phyloP scores from a whole-genome alignment of 2,329 filamentous ascomycete species.

The Pseudohalonectria lignicola region DNA sequence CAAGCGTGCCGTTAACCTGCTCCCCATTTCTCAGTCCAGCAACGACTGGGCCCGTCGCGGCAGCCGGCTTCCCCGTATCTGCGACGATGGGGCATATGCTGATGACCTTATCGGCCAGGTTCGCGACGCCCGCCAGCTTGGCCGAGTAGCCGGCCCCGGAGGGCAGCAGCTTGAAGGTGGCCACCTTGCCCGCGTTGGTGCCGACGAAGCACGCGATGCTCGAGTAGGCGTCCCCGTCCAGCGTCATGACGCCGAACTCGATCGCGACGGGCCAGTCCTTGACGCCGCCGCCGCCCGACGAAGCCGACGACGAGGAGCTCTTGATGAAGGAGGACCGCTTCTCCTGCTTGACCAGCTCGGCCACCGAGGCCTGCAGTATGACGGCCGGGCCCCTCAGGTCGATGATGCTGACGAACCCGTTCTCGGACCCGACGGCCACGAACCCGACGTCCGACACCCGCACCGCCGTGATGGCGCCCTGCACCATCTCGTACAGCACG shows the following conservation, averaged over 20 bases:
- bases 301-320: conserved; percentile 31
- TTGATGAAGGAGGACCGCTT: conserved; percentile 65
- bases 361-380: conserved; percentile 64
- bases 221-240: conserved; percentile 91
- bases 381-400: conserved; percentile 81
- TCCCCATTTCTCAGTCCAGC: conserved; percentile 64
- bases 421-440: conserved; percentile 74
- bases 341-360: conserved; percentile 65
- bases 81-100: conserved; percentile 70
- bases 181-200: conserved; percentile 71
- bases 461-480: conserved; percentile 68
- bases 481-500: conserved; percentile 70
- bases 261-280: conserved; percentile 71
- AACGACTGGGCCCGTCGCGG: conserved; percentile 65
- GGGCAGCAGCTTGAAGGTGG: conserved; percentile 85
- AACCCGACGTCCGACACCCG: conserved; percentile 91
- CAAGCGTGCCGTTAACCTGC: conserved; percentile 68
- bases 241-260: conserved; percentile 86
- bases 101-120: conserved; percentile 60
- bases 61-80: conserved; percentile 64
- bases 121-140: conserved; percentile 56
- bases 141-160: conserved; percentile 61
- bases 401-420: conserved; percentile 68
- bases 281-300: conserved; percentile 18
- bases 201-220: conserved; percentile 90